Percentiles rank a stretch among this genome's conserved stretches.
Conservation (phyloP, 164 flowering plant species). For the Vitis rotundifolia region DNA sequence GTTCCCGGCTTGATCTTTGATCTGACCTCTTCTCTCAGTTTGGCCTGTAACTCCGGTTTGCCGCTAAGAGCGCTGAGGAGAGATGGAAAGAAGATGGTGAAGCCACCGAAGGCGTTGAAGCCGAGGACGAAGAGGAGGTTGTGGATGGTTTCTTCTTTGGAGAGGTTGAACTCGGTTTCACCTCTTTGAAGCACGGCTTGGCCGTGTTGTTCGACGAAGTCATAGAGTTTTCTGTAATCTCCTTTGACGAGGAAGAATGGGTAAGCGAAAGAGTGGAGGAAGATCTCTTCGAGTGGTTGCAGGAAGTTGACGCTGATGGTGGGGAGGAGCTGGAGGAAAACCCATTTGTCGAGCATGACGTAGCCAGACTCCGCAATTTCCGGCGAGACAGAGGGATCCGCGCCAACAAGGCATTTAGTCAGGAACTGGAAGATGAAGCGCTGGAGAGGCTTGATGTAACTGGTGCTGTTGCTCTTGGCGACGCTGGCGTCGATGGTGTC, state of each 20-base stretch:
- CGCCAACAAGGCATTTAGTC: slow-evolving; percentile 50
- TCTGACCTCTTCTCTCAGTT: slow-evolving; percentile 54
- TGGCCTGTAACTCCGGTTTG: slow-evolving; percentile 46
- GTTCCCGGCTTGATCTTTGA: slow-evolving; percentile 16
- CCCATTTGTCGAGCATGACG: slow-evolving; percentile 59
- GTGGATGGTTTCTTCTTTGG: slow-evolving; percentile 58
- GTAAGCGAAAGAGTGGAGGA: slow-evolving; percentile 70
- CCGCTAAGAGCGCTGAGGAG: slow-evolving; percentile 39
- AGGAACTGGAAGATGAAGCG: slow-evolving; percentile 62
- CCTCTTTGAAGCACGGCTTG: slow-evolving; percentile 46
- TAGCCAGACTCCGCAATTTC: slow-evolving; percentile 52
- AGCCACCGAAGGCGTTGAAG: slow-evolving; percentile 88
- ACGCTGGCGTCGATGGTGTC: slow-evolving; percentile 49
- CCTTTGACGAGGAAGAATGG: slow-evolving; percentile 56
- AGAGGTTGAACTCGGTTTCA: slow-evolving; percentile 53
- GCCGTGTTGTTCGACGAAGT: slow-evolving; percentile 53
- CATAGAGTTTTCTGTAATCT: slow-evolving; percentile 53
- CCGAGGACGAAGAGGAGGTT: slow-evolving; percentile 78
- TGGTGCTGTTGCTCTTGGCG: slow-evolving; percentile 25
- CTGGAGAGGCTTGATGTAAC: slow-evolving; percentile 47
- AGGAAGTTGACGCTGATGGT: slow-evolving; percentile 37
- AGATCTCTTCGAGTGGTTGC: slow-evolving; percentile 73
- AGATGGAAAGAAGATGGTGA: slow-evolving; percentile 54
- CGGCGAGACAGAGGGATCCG: slow-evolving; percentile 52
- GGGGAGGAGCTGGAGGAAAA: slow-evolving; percentile 67